phyloP scores from a whole-genome alignment of 345 rosid species.

The Aquilaria malaccensis region DNA sequence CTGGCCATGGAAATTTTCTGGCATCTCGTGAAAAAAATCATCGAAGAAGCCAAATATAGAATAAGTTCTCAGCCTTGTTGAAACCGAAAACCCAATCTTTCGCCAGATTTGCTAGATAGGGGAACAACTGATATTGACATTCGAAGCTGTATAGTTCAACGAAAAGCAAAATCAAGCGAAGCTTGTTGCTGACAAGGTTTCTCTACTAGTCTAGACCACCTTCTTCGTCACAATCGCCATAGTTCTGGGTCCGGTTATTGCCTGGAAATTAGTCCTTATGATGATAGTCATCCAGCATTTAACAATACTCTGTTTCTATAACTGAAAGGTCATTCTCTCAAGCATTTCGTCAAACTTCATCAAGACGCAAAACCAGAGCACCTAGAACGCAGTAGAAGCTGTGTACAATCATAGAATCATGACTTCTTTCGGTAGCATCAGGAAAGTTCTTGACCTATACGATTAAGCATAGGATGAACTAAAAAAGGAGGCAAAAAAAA shows the following conservation, averaged over 20 bases:
- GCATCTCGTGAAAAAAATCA: too few relatives aligned
- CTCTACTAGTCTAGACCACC: constrained; percentile 63
- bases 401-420: constrained; percentile 71
- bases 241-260: constrained; percentile 60
- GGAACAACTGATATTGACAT: constrained; percentile 31
- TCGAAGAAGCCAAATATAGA: too few relatives aligned
- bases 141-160: constrained; percentile 82
- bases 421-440: constrained; percentile 55
- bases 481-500: constrained; percentile 49
- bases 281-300: constrained; percentile 84
- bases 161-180: constrained; percentile 66
- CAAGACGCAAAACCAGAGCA: constrained; percentile 67
- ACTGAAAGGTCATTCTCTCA: constrained; percentile 65
- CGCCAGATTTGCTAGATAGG: too few relatives aligned
- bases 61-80: too few relatives aligned
- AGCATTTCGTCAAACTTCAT: constrained; percentile 49
- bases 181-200: constrained; percentile 59
- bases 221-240: constrained; percentile 68
- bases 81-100: too few relatives aligned
- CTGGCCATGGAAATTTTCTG: too few relatives aligned
- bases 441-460: constrained; percentile 57
- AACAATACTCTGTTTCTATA: constrained; percentile 72
- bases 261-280: constrained; percentile 78
- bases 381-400: constrained; percentile 77
- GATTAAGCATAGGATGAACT: constrained; percentile 73